A percentile compares a stretch with the other conserved stretches of the same genome.
These are phyloP conservation scores for Diaporthe sp. DNA, from an alignment of 2,329 filamentous ascomycete species.

Conservation along the genomic window DNA sequence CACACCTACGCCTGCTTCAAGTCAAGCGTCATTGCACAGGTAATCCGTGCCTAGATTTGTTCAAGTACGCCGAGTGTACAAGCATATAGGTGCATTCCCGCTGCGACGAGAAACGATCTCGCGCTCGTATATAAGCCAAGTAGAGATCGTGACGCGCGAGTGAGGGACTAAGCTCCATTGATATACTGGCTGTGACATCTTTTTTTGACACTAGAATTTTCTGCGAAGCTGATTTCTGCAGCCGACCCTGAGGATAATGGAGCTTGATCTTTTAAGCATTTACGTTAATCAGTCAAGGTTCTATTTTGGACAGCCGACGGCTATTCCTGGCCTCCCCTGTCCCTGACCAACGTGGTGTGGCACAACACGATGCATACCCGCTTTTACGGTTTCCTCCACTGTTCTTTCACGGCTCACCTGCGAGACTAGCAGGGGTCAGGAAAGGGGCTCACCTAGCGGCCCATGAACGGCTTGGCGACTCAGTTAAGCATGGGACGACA, in stretches of 20 bases:
- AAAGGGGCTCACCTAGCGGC: constrained; percentile 19
- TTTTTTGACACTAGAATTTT: background rate
- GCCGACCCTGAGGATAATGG: too few relatives aligned
- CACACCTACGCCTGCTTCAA: background rate
- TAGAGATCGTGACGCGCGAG: background rate
- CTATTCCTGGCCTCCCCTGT: constrained; percentile 16
- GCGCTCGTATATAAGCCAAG: background rate
- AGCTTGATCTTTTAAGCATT: constrained; percentile 6
- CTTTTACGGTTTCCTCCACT: constrained; percentile 10
- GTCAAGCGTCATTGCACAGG: background rate
- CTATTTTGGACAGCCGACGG: constrained; percentile 24
- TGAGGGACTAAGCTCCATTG: too few relatives aligned
- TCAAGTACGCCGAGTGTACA: background rate
- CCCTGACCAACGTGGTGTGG: background rate
- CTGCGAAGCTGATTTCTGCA: background rate
- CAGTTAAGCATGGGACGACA: constrained; percentile 4
- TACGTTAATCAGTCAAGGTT: background rate
- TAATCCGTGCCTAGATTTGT: background rate
- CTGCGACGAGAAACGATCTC: background rate
- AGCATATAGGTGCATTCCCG: background rate
- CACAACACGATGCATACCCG: constrained; percentile 6
- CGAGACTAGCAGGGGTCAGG: constrained; percentile 16
- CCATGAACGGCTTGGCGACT: constrained; percentile 16
- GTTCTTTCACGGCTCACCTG: background rate
- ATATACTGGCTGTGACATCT: background rate